Evolutionary conservation across 2,329 filamentous ascomycete genomes (phyloP).

Genomic region (Penicillium brasilianum): DNA sequence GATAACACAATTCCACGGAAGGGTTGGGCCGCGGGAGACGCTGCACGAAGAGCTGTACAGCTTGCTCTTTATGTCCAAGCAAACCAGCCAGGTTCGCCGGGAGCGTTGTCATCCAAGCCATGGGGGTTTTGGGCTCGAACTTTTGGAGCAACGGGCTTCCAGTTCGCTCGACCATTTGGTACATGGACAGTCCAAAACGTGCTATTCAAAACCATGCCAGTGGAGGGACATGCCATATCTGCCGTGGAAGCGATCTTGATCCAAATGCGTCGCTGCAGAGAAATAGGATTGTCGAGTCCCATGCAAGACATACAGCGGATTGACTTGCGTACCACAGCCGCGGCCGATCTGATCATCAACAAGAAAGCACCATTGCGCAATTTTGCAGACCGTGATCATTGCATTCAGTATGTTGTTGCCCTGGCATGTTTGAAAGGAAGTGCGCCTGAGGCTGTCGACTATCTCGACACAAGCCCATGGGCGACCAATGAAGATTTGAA

Average conservation of each 20-base stretch:
- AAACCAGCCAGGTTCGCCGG: slow-evolving; percentile 37
- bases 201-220: slow-evolving; percentile 35
- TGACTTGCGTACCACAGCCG: slow-evolving; percentile 36
- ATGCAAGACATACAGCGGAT: slow-evolving; percentile 33
- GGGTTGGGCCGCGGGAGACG: slow-evolving; percentile 51
- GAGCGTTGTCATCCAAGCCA: slow-evolving; percentile 36
- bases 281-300: slow-evolving; percentile 17
- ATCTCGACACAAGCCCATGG: slow-evolving; percentile 35
- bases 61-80: slow-evolving; percentile 37
- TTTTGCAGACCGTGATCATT: slow-evolving; percentile 45
- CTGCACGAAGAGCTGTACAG: slow-evolving; percentile 48
- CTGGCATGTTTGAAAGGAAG: slow-evolving; percentile 40
- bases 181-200: slow-evolving; percentile 32
- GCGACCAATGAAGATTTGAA: slow-evolving; percentile 26
- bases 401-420: slow-evolving; percentile 42
- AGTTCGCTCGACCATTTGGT: slow-evolving; percentile 26
- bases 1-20: slow-evolving; percentile 47
- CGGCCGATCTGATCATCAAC: slow-evolving; percentile 42
- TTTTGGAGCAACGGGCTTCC: slow-evolving; percentile 29
- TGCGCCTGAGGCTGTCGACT: slow-evolving; percentile 33
- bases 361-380: slow-evolving; percentile 37
- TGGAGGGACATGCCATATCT: slow-evolving; percentile 43
- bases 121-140: slow-evolving; percentile 45
- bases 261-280: slow-evolving; percentile 19
- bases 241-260: slow-evolving; percentile 41